These are phyloP conservation scores for Solanum pennellii DNA, from an alignment of 257 asterid species.

Conservation along the genomic window DNA sequence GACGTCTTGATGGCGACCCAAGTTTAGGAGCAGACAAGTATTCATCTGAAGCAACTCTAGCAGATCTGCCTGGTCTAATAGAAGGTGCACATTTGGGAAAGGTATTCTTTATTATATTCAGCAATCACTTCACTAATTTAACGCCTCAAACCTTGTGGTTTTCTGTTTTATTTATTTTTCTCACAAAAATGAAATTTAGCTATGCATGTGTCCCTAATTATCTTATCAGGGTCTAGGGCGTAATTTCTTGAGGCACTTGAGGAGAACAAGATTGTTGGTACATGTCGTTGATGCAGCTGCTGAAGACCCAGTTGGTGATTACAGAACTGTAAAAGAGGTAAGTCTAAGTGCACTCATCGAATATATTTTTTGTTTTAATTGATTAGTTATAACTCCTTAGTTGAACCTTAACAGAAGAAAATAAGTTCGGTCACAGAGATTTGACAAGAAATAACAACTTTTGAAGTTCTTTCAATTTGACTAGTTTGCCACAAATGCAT, in stretches of 20 bases:
- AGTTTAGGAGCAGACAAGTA: slow-evolving; percentile 64
- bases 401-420: background rate
- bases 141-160: background rate
- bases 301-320: slow-evolving; percentile 73
- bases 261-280: slow-evolving; percentile 89
- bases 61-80: slow-evolving; percentile 96
- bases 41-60: slow-evolving; percentile 90
- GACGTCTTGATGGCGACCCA: slow-evolving; percentile 94
- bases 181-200: background rate
- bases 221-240: slow-evolving; percentile 79
- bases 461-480: background rate
- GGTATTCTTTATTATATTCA: slow-evolving; percentile 27
- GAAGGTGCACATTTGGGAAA: slow-evolving; percentile 99
- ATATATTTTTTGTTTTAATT: background rate
- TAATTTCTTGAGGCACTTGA: slow-evolving; percentile 91
- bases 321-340: slow-evolving; percentile 93
- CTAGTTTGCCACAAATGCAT: background rate
- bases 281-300: slow-evolving; percentile 89
- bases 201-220: background rate
- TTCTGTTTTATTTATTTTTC: background rate
- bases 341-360: background rate
- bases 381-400: background rate
- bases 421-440: background rate
- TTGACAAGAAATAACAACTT: background rate
- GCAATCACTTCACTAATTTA: background rate